phyloP scores from a whole-genome alignment of 495 filamentous ascomycete genomes.

The Hamigera avellanea region DNA sequence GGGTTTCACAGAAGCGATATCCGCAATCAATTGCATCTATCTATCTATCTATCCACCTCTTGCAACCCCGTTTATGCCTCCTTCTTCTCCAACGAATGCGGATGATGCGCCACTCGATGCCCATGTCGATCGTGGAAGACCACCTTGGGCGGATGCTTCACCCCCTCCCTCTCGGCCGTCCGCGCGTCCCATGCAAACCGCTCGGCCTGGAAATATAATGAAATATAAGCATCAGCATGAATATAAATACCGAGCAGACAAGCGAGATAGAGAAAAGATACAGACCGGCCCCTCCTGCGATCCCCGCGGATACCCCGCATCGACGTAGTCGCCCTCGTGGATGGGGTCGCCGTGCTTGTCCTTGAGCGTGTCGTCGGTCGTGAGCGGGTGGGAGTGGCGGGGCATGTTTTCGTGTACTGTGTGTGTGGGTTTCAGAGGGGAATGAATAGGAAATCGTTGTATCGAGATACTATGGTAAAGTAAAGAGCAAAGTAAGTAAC shows the following conservation, averaged over 20 bases:
- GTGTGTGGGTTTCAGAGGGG: no score
- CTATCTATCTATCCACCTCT: no score
- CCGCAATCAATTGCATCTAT: no score
- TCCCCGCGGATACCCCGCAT: neutral
- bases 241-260: no score
- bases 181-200: neutral
- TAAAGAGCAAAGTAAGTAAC: no score
- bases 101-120: neutral
- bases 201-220: neutral
- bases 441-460: no score
- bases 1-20: no score
- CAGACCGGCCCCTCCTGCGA: neutral
- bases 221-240: neutral
- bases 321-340: neutral
- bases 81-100: neutral
- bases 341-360: conserved; percentile 6
- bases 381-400: conserved; percentile 16
- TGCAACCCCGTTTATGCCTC: no score
- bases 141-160: neutral
- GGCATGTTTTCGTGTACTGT: conserved; percentile 10
- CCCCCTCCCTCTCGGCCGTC: neutral
- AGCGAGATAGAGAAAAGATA: neutral
- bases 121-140: neutral
- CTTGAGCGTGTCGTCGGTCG: neutral
- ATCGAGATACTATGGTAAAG: no score